Conservation (phyloP, 139 green algal species). For the Closterium sp. region DNA sequence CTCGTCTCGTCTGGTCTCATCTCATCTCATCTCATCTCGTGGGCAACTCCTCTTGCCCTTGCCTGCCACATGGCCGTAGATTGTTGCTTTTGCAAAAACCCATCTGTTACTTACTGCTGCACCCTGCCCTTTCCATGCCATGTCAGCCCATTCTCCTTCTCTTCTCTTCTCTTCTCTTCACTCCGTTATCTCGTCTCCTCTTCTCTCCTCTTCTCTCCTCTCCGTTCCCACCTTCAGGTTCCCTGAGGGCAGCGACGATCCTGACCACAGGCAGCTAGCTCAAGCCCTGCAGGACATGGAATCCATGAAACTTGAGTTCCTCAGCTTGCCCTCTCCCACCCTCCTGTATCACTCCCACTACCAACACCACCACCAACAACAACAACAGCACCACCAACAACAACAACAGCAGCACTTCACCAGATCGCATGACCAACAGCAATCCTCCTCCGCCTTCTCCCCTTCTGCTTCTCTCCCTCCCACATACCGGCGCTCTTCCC, state of each 20-base stretch:
- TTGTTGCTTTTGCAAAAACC: too few species aligned
- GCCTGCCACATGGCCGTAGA: neutral
- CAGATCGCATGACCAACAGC: neutral
- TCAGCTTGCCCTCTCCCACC: neutral
- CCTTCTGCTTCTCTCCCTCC: neutral
- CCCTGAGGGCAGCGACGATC: neutral
- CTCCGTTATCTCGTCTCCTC: neutral
- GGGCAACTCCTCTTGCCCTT: neutral
- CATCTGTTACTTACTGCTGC: too few species aligned
- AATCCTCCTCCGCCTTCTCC: neutral
- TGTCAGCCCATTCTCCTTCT: neutral
- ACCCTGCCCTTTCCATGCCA: neutral
- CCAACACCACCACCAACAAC: neutral
- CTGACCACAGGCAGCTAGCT: neutral
- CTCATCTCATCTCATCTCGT: neutral
- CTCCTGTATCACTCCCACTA: neutral
- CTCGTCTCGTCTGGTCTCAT: neutral
- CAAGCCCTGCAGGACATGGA: neutral
- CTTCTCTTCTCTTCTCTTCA: neutral
- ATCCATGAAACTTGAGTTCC: neutral
- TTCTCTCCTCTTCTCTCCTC: neutral
- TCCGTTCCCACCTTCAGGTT: neutral
- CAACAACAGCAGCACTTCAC: neutral
- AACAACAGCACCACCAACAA: neutral
- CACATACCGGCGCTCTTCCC: neutral